Evolutionary conservation across 2,329 filamentous ascomycete species (phyloP).

Genomic region (Aspergillus sp.): DNA sequence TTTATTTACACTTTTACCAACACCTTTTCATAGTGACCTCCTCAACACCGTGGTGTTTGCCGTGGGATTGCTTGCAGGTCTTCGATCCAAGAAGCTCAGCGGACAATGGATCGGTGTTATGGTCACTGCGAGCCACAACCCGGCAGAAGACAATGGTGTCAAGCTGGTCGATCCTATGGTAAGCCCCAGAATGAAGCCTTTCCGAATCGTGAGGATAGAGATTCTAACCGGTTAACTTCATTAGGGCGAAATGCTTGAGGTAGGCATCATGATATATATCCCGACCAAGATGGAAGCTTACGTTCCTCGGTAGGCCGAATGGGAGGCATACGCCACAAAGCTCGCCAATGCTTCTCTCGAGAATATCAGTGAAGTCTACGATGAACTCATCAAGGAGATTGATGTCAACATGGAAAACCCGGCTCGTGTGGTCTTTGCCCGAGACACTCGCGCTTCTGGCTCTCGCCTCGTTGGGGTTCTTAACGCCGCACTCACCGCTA

Average conservation of each 20-base stretch:
- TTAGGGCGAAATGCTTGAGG: constrained; percentile 90
- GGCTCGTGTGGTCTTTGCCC: constrained; percentile 80
- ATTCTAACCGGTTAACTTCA: constrained; percentile 9
- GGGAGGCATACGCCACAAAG: constrained; percentile 83
- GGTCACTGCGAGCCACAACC: constrained; percentile 93
- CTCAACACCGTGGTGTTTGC: constrained; percentile 91
- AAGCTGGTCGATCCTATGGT: constrained; percentile 94
- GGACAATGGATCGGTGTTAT: constrained; percentile 93
- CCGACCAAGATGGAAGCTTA: constrained; percentile 4
- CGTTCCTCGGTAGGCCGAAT: constrained; percentile 56
- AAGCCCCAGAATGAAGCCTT: constrained; percentile 8
- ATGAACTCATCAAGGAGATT: constrained; percentile 67
- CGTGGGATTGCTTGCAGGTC: constrained; percentile 80
- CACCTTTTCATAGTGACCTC: constrained; percentile 54
- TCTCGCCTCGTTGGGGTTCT: constrained; percentile 76
- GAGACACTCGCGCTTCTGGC: constrained; percentile 90
- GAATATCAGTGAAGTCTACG: constrained; percentile 71
- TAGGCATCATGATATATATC: constrained; percentile 33
- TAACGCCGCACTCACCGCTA: constrained; percentile 71
- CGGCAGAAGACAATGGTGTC: constrained; percentile 82
- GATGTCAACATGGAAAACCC: constrained; percentile 67
- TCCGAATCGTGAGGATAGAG: background rate
- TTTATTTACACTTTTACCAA: constrained; percentile 31
- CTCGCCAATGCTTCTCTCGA: constrained; percentile 81
- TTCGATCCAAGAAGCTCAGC: constrained; percentile 84